Conservation (phyloP, 2,329 filamentous ascomycete genomes). For the Monosporascus sp. region DNA sequence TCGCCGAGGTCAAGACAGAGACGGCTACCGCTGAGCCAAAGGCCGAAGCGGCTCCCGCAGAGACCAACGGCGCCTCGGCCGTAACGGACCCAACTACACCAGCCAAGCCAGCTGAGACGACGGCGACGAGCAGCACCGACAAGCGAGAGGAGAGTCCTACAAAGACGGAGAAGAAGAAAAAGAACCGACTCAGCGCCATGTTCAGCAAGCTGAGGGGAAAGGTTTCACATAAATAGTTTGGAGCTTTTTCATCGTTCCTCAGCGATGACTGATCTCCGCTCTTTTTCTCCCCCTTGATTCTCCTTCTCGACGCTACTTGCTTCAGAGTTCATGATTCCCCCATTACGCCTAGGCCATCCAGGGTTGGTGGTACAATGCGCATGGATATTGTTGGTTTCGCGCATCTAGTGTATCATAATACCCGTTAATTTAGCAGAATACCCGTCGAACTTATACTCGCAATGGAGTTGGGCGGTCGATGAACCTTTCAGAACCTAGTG, state of each 20-base stretch:
- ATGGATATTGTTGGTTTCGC: background rate
- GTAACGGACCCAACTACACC: constrained; percentile 14
- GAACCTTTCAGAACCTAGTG: background rate
- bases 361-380: background rate
- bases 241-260: background rate
- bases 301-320: constrained; percentile 7
- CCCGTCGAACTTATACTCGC: background rate
- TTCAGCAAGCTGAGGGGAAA: constrained; percentile 53
- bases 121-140: constrained; percentile 15
- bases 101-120: constrained; percentile 13
- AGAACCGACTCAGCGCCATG: constrained; percentile 58
- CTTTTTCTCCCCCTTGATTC: constrained; percentile 6
- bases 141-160: constrained; percentile 28
- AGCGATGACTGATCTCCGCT: constrained; percentile 6
- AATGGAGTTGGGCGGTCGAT: background rate
- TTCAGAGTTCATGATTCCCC: constrained; percentile 1
- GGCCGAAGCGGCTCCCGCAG: constrained; percentile 7
- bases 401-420: constrained; percentile 1
- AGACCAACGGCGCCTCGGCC: constrained; percentile 15
- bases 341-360: background rate
- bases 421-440: background rate
- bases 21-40: constrained; percentile 8
- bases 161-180: constrained; percentile 59
- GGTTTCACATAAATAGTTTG: constrained; percentile 28
- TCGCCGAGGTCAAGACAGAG: constrained; percentile 9